Evolutionary conservation across 331 rosid species (phyloP), one percentile per base, ranked within the genome.

Genomic region (Malus hybrid): DNA sequence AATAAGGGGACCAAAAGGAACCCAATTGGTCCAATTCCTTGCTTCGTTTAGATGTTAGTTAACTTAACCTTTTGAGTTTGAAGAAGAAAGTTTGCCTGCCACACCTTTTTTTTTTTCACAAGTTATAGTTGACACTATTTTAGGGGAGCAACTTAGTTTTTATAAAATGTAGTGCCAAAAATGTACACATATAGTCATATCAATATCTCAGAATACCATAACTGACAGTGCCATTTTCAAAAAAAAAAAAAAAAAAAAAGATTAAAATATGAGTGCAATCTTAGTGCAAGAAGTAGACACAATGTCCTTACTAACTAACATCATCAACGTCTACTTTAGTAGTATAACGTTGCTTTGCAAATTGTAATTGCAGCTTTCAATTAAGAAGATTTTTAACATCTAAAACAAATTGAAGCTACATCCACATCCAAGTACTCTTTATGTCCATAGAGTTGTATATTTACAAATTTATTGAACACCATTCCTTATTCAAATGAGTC

Each of bases 281-380:
- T 50, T 5, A 15, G 3, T 50, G 8, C 55, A 50, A 50, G 1
- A 50, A 15, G n/a, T 1, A 5, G 7, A 50, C n/a, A 44, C 15
- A 44, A 1, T 44, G 5, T 44, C 2, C 0, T 3, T 0, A 11
- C 0, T 50, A 2, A 50, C 7, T 15, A 7, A 50, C 3, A 6
- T 5, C 2, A 50, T 50, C 8, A 2, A 50, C 7, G 8, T 50
- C 55, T 15, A 50, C n/a, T 6, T 15, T 9, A 39, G 46, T 39
- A 9, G 55, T 15, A 5, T 16, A 14, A 5, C 0, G 19, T 48
- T 48, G n/a, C 55, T 15, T 5, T 50, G 55, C 55, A 50, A 50
- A 50, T 50, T 50, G n/a, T 16, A 50, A 50, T 15, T 50, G n/a
- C 55, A 14, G 8, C n/a, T 50, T 50, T 50, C 16, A 50, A 5